phyloP scores from a whole-genome alignment of 495 filamentous ascomycete genomes.

The Daldinia vernicosa region DNA sequence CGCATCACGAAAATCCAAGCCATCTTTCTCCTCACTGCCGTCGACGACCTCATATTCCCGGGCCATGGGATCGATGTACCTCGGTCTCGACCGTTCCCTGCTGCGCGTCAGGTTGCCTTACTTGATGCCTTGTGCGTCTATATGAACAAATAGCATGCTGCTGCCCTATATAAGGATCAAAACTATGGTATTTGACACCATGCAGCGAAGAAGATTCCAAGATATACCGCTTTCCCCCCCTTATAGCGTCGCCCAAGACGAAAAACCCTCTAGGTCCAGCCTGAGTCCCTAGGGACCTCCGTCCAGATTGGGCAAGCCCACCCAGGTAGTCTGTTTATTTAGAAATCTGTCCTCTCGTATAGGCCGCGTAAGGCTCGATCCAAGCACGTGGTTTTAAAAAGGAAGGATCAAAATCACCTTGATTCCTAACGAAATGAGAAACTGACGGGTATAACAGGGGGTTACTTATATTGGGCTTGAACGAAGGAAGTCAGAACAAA shows the following conservation, averaged over 20 bases:
- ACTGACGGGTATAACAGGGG: background rate
- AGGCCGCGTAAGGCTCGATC: background rate
- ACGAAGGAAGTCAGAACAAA: constrained; percentile 33
- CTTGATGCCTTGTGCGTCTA: constrained; percentile 21
- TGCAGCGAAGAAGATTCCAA: constrained; percentile 14
- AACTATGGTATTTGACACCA: constrained; percentile 32
- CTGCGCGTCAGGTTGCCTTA: constrained; percentile 34
- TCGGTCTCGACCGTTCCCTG: background rate
- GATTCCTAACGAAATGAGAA: background rate
- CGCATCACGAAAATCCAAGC: constrained; percentile 15
- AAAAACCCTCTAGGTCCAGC: background rate
- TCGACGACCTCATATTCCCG: constrained; percentile 23
- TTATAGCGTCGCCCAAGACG: background rate
- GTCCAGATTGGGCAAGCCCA: background rate
- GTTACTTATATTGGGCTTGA: constrained; percentile 18
- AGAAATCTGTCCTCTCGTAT: background rate
- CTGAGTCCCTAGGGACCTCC: background rate
- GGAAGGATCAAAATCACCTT: background rate
- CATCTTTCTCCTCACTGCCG: constrained; percentile 21
- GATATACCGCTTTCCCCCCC: background rate
- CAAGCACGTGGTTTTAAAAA: background rate
- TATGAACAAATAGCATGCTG: constrained; percentile 31
- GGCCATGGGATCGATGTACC: constrained; percentile 21
- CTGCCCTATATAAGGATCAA: constrained; percentile 22
- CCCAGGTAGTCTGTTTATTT: background rate